Conservation (phyloP, 1,284 basidiomycete genomes). For the Malassezia sympodialis region DNA sequence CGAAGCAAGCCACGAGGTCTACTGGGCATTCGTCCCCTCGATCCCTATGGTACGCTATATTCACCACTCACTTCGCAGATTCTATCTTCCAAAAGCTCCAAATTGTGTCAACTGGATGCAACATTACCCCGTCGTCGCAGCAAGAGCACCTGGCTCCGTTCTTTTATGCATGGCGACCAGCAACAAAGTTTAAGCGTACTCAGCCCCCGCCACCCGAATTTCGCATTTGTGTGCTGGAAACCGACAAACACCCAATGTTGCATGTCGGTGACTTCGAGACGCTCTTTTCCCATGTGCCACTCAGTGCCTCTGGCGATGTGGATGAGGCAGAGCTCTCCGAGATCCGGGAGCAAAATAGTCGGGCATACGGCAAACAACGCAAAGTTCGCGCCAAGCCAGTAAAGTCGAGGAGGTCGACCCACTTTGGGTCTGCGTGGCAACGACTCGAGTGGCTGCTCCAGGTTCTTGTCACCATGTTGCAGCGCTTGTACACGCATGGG, state of each 20-base stretch:
- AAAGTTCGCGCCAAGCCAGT: neutral
- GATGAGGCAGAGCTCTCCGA: conserved; percentile 19
- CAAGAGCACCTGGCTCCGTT: conserved; percentile 53
- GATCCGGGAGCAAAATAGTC: conserved; percentile 26
- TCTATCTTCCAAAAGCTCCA: conserved; percentile 52
- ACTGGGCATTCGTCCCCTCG: conserved; percentile 4
- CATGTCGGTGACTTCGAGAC: conserved; percentile 24
- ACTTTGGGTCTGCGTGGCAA: conserved; percentile 10
- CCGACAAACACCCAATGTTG: conserved; percentile 23
- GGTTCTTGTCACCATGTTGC: neutral
- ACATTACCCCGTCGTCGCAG: neutral
- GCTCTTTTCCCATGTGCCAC: conserved; percentile 33
- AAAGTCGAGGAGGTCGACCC: conserved; percentile 15
- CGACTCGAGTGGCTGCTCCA: conserved; percentile 1
- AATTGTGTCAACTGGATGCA: conserved; percentile 57
- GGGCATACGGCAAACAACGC: conserved; percentile 29
- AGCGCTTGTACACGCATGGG: neutral
- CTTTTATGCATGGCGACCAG: conserved; percentile 85
- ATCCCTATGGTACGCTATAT: conserved; percentile 5
- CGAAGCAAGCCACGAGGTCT: conserved; percentile 4
- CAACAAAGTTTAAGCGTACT: conserved; percentile 69
- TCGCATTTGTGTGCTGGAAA: conserved; percentile 60
- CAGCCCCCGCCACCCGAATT: conserved; percentile 74
- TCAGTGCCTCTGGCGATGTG: conserved; percentile 19
- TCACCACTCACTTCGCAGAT: conserved; percentile 3